Evolutionary conservation across 495 filamentous ascomycete genomes (phyloP), one percentile per base, ranked within the genome.

Genomic region (Aspergillus hancockii): DNA sequence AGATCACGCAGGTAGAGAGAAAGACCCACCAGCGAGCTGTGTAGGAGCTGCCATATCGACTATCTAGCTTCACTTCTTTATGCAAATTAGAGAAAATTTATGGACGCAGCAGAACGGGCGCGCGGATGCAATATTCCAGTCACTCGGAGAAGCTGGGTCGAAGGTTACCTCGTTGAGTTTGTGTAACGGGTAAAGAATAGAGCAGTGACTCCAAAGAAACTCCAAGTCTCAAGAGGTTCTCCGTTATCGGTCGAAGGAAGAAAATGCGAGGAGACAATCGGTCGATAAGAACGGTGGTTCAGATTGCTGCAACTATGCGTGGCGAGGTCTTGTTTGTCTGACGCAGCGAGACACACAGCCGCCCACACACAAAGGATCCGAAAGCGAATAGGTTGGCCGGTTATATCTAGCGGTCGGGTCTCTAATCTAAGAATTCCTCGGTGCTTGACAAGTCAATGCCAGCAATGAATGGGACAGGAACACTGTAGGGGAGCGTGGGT

Each of bases 11-110:
- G 21, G 52, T 25, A 40, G 60, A 41, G 56, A 16, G 49, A 19
- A 58, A 62, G 45, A 84, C 84, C 57, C 71, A 89, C 86, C 96
- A 69, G 90, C 90, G 84, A 96, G 87, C 85, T 97, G 92, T 74
- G 91, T 88, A 62, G 89, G 87, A 80, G 74, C 85, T 68, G 91
- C 89, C 92, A 97, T 97, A 30, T 71, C 70, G 67, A 73, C 32
- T 59, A 45, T 62, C 40, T 55, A 36, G 47, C 49, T 38, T 45
- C 46, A 58, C 31, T 57, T 23, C 30, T 59, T 52, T 34, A n/a
- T 57, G 49, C 19, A 40, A 55, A 53, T 30, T 31, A 54, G 54
- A 32, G 31, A 38, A 54, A 58, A 56, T 46, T 46, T 52, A 55
- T 54, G 18, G 22, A 45, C 22, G 41, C 21, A 58, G 49, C 49